Evolutionary conservation across 352 stramenopile species (phyloP).

Genomic region (Thalassiosira exigua): DNA sequence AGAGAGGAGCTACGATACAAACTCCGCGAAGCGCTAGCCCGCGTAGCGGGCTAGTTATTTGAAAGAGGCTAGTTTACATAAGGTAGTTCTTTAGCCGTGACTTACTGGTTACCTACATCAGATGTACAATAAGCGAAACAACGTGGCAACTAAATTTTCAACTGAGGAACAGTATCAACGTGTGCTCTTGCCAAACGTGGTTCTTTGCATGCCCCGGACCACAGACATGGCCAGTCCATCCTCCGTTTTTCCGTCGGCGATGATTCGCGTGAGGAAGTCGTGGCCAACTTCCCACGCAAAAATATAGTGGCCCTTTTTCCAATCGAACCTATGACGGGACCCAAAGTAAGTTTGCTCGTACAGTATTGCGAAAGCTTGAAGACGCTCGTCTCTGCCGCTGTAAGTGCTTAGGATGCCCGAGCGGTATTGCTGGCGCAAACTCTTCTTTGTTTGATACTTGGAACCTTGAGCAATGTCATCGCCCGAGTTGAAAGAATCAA

Average conservation of each 20-base stretch:
- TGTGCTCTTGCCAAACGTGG: neutral
- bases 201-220: slow-evolving; percentile 3
- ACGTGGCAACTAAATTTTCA: too few relatives aligned
- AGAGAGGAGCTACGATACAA: too few relatives aligned
- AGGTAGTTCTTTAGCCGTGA: too few relatives aligned
- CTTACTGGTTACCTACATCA: too few relatives aligned
- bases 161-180: too few relatives aligned
- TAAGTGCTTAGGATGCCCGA: slow-evolving; percentile 8
- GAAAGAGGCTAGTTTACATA: too few relatives aligned
- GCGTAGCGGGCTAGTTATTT: too few relatives aligned
- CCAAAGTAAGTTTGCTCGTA: slow-evolving; percentile 26
- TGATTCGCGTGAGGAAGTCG: slow-evolving; percentile 31
- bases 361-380: slow-evolving; percentile 20
- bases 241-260: slow-evolving; percentile 24
- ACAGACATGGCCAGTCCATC: slow-evolving; percentile 12
- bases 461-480: neutral
- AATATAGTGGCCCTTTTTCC: neutral
- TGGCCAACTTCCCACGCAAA: slow-evolving; percentile 32
- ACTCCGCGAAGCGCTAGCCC: too few relatives aligned
- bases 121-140: too few relatives aligned
- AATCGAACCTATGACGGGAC: slow-evolving; percentile 12
- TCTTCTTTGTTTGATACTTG: slow-evolving; percentile 1
- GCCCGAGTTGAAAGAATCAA: neutral
- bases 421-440: slow-evolving; percentile 16
- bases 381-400: slow-evolving; percentile 1